Conservation (phyloP, 2,329 filamentous ascomycete species). For the Phoma sp. region DNA sequence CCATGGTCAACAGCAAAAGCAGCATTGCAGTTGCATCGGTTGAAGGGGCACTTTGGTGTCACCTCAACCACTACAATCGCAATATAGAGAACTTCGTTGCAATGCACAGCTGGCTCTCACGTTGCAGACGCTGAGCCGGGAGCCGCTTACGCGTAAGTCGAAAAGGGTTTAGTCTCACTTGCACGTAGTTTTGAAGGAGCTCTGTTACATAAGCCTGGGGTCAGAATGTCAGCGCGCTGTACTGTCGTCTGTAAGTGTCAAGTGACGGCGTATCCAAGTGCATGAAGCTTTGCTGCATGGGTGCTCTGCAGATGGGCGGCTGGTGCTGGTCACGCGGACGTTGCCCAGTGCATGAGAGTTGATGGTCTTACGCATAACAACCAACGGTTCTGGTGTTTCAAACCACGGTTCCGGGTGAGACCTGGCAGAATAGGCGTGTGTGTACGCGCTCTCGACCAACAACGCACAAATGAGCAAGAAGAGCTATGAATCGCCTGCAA, state of each 20-base stretch:
- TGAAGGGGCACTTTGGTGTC: neutral
- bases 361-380: conserved; percentile 3
- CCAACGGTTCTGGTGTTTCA: conserved; percentile 7
- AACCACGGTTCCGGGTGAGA: conserved; percentile 3
- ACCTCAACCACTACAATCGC: neutral
- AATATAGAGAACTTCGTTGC: neutral
- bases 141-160: neutral
- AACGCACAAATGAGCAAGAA: neutral
- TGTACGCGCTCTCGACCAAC: neutral
- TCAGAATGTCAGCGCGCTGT: neutral
- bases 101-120: neutral
- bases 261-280: neutral
- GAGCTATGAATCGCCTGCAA: conserved; percentile 1
- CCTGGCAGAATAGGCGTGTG: conserved; percentile 8
- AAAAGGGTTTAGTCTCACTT: neutral
- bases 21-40: neutral
- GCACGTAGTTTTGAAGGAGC: neutral
- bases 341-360: conserved; percentile 14
- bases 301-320: no score
- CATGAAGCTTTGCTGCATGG: neutral
- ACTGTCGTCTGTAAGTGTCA: neutral
- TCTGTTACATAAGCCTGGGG: neutral
- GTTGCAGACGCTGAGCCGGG: neutral
- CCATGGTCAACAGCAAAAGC: neutral
- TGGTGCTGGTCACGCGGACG: conserved; percentile 9